Evolutionary conservation across 2,329 filamentous ascomycete genomes (phyloP), one percentile per base, ranked within the genome.

Genomic region (Mycosphaerella arachidis): DNA sequence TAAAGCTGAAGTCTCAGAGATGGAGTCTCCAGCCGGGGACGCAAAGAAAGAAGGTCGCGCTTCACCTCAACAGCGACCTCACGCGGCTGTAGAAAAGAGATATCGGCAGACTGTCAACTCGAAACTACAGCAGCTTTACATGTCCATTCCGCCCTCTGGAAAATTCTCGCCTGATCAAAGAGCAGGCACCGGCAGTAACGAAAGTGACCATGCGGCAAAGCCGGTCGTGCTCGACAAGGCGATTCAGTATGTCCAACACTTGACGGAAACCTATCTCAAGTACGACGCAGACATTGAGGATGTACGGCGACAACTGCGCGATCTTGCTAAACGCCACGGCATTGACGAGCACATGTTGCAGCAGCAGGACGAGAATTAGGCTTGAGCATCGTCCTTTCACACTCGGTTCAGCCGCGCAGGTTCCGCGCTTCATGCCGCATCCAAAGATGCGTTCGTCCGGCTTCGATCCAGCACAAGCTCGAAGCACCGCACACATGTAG

Each of bases 201-300:
- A 18, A 5, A 24, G 27, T 20, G 62, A 64, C 29, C 59, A 59
- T 50, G 62, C 62, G 29, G 59, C 62, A 18, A 64, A 64, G 30
- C 62, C 62, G 27, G 59, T 55, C n/a, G 57, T 64, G 1, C 62
- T 64, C 31, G 62, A 64, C 55, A 64, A 62, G 51, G 62, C 62
- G 9, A 64, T 64, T 31, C 62, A 64, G 48, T 64, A 64, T 46
- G 56, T 60, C 9, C 57, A 58, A 6, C 62, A 64, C 50, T 51
- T 64, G n/a, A 53, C 62, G 18, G 59, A 60, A 48, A 64, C 62
- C 5, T 64, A 62, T 37, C 59, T 46, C 37, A 62, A 60, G 50
- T 64, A 64, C 50, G 62, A 64, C 24, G 48, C 58, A 40, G 62
- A 64, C 18, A 64, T 64, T 33, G 56, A 60, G 27, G 48, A 54